Evolutionary conservation across 169 alveolate genomes (phyloP).

Genomic region (Toxoplasma gondii): DNA sequence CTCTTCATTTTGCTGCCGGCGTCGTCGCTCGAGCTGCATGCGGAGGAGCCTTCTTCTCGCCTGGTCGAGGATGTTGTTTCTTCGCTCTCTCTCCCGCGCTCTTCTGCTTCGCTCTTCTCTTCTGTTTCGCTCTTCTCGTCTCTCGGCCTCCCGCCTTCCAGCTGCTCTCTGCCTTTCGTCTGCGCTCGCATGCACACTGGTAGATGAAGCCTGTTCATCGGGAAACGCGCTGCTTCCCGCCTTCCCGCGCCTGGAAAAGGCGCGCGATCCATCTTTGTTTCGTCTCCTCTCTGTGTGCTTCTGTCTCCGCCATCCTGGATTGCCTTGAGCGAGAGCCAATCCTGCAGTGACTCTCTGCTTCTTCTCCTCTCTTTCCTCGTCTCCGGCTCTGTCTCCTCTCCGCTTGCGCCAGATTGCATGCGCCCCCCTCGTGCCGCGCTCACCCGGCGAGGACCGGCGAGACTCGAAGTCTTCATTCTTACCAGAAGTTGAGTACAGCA

Average conservation of each 20-base stretch:
- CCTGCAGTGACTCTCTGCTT: neutral
- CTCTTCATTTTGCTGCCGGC: neutral
- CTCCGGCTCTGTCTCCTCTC: neutral
- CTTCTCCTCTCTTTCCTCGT: neutral
- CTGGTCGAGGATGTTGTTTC: neutral
- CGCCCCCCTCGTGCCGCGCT: neutral
- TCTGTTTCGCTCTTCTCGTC: neutral
- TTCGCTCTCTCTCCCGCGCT: neutral
- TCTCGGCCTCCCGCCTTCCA: neutral
- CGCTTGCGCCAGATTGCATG: neutral
- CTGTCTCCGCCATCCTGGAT: too few relatives aligned
- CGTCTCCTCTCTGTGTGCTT: too few relatives aligned
- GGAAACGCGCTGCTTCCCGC: neutral
- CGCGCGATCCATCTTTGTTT: too few relatives aligned
- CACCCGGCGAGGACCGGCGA: neutral
- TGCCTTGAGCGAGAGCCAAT: too few relatives aligned
- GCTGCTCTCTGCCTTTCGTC: neutral
- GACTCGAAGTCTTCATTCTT: neutral
- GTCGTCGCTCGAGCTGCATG: neutral
- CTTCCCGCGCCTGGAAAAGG: too few relatives aligned
- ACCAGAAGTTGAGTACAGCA: neutral
- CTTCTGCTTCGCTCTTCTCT: neutral
- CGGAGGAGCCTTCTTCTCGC: neutral
- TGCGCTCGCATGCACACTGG: neutral
- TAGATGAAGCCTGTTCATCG: neutral